phyloP scores from a whole-genome alignment of 495 filamentous ascomycete genomes.

The Tuber melanosporum region DNA sequence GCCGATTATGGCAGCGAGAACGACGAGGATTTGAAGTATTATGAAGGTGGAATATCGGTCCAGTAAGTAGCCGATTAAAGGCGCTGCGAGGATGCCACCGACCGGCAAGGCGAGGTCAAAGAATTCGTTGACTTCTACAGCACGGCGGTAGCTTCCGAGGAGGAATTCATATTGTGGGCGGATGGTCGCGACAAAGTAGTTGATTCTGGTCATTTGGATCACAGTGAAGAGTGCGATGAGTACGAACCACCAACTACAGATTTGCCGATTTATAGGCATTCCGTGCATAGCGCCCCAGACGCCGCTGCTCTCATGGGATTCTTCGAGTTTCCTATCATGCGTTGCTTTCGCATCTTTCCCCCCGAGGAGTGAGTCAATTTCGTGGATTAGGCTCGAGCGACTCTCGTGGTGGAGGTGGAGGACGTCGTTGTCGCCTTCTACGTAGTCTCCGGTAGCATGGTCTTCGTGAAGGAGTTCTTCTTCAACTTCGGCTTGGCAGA shows the following conservation, averaged over 20 bases:
- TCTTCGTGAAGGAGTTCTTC: conserved; percentile 71
- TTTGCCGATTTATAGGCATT: conserved; percentile 62
- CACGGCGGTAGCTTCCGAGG: conserved; percentile 53
- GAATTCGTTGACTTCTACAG: conserved; percentile 66
- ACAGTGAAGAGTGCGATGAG: conserved; percentile 77
- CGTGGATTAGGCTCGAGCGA: conserved; percentile 61
- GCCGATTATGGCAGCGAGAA: conserved; percentile 68
- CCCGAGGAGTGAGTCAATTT: conserved; percentile 70
- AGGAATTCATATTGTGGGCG: conserved; percentile 76
- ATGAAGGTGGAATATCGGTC: conserved; percentile 69
- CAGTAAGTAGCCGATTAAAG: conserved; percentile 78
- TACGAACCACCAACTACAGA: conserved; percentile 77
- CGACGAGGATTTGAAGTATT: conserved; percentile 67
- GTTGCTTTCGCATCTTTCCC: conserved; percentile 50
- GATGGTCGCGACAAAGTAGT: conserved; percentile 94
- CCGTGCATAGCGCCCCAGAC: conserved; percentile 89
- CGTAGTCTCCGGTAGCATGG: conserved; percentile 46
- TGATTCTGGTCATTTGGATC: conserved; percentile 63
- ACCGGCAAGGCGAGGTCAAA: conserved; percentile 87
- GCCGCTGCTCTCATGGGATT: conserved; percentile 58
- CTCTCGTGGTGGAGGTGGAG: conserved; percentile 59
- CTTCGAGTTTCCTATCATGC: conserved; percentile 53
- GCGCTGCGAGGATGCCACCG: conserved; percentile 75
- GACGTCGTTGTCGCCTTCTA: conserved; percentile 51
- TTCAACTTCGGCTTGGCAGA: conserved; percentile 60